Percentiles rank a stretch among this genome's conserved stretches.
These are phyloP conservation scores for Trichoderma sp. DNA, from an alignment of 2,329 filamentous ascomycete species.

Conservation along the genomic window DNA sequence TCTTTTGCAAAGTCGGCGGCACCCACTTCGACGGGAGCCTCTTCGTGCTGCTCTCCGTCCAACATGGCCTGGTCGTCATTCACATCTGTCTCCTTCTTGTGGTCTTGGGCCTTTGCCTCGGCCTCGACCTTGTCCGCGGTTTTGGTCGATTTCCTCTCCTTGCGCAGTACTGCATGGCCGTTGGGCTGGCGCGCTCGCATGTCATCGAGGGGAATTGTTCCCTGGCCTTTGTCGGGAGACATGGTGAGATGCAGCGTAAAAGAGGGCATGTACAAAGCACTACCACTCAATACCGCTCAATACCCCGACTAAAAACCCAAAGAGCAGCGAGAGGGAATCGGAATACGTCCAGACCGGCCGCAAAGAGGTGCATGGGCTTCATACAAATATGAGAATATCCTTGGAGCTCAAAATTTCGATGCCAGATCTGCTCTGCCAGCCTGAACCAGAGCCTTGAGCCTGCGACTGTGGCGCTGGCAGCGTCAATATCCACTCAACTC, in stretches of 20 bases:
- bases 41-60: neutral
- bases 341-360: neutral
- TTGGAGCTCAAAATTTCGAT: neutral
- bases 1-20: slow-evolving; percentile 18
- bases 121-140: slow-evolving; percentile 1
- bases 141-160: slow-evolving; percentile 21
- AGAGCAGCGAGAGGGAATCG: neutral
- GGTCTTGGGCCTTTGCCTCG: neutral
- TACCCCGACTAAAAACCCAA: neutral
- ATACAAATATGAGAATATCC: neutral
- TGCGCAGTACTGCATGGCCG: slow-evolving; percentile 25
- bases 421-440: neutral
- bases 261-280: neutral
- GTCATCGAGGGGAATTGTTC: slow-evolving; percentile 26
- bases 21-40: slow-evolving; percentile 8
- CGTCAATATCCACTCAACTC: neutral
- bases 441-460: neutral
- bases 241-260: slow-evolving; percentile 20
- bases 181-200: slow-evolving; percentile 27
- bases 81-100: neutral
- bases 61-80: neutral
- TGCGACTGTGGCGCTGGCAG: slow-evolving; percentile 6
- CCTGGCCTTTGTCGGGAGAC: slow-evolving; percentile 25
- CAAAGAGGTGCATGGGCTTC: neutral
- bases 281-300: neutral